These are phyloP conservation scores for Candida ipomoeae DNA, from an alignment of 805 yeast genomes.

Conservation along the genomic window DNA sequence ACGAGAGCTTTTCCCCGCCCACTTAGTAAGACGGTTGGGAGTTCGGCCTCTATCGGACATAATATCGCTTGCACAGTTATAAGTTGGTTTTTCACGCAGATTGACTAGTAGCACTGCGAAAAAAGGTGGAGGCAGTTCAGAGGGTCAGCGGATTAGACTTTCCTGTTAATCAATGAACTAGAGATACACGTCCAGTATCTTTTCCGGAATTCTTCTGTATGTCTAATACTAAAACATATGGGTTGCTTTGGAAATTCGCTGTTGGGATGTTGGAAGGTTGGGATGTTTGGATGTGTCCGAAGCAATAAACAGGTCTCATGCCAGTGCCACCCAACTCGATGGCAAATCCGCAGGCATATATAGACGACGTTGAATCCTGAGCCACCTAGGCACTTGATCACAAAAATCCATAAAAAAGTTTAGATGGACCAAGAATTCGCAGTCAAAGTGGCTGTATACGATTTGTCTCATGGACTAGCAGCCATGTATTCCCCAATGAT, in stretches of 20 bases:
- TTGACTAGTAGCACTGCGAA: neutral
- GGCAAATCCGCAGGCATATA: constrained; percentile 1
- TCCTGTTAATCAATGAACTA: neutral
- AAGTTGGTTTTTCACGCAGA: neutral
- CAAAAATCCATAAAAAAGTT: neutral
- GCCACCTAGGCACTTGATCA: neutral
- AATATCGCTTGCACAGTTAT: neutral
- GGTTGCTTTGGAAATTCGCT: neutral
- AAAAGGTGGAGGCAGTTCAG: neutral
- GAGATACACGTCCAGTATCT: neutral
- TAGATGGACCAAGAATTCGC: constrained; percentile 18
- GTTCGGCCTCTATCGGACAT: constrained; percentile 16
- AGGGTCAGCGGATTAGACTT: neutral
- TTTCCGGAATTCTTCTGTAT: neutral
- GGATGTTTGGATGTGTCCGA: neutral
- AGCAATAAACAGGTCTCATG: neutral
- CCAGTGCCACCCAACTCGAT: neutral
- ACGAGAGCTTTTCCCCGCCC: constrained; percentile 18
- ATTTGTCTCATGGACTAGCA: constrained; percentile 61
- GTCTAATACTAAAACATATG: no score
- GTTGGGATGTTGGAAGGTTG: neutral
- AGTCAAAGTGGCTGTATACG: constrained; percentile 59
- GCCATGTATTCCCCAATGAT: constrained; percentile 44
- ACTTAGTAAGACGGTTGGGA: constrained; percentile 8
- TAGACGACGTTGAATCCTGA: neutral